These are phyloP conservation scores for Xenoacremonium recifei DNA, from an alignment of 2,329 filamentous ascomycete species.

Conservation along the genomic window DNA sequence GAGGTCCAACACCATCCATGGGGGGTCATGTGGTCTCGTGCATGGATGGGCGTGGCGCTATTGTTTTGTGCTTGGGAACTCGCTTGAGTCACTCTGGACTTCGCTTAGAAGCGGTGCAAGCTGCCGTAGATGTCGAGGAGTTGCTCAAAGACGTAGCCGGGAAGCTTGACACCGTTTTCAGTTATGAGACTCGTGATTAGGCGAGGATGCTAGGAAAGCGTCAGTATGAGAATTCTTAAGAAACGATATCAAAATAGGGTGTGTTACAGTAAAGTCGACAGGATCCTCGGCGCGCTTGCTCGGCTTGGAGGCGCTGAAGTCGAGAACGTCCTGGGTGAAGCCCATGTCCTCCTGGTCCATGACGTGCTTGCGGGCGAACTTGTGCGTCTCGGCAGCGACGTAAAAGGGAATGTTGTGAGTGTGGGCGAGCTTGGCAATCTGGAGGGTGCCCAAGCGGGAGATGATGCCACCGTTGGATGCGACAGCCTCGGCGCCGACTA, in stretches of 20 bases:
- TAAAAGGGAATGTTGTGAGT: slow-evolving; percentile 72
- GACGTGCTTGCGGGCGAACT: slow-evolving; percentile 88
- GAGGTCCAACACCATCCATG: too few relatives aligned
- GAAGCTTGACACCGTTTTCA: slow-evolving; percentile 69
- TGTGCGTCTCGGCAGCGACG: slow-evolving; percentile 92
- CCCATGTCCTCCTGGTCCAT: slow-evolving; percentile 79
- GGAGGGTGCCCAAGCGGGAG: slow-evolving; percentile 79
- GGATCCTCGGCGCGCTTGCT: slow-evolving; percentile 50
- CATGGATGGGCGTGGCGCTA: slow-evolving; percentile 13
- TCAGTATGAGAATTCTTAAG: neutral
- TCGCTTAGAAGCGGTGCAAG: slow-evolving; percentile 31
- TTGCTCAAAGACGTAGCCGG: slow-evolving; percentile 68
- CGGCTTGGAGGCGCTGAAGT: slow-evolving; percentile 60
- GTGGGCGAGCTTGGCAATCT: slow-evolving; percentile 80
- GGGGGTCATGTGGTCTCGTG: too few relatives aligned
- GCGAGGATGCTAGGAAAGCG: slow-evolving; percentile 55
- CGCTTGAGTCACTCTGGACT: too few relatives aligned
- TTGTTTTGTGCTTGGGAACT: too few relatives aligned
- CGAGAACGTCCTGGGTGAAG: slow-evolving; percentile 72
- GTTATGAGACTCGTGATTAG: slow-evolving; percentile 73
- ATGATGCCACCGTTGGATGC: slow-evolving; percentile 94
- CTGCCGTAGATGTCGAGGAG: slow-evolving; percentile 62
- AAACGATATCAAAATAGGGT: too few relatives aligned
- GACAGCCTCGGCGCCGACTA: slow-evolving; percentile 78
- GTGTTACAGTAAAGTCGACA: slow-evolving; percentile 73